Percentiles rank a stretch among this genome's conserved stretches.
Evolutionary conservation across 108 stramenopile species (phyloP).

Genomic region (Cylindrotheca fusiformis): DNA sequence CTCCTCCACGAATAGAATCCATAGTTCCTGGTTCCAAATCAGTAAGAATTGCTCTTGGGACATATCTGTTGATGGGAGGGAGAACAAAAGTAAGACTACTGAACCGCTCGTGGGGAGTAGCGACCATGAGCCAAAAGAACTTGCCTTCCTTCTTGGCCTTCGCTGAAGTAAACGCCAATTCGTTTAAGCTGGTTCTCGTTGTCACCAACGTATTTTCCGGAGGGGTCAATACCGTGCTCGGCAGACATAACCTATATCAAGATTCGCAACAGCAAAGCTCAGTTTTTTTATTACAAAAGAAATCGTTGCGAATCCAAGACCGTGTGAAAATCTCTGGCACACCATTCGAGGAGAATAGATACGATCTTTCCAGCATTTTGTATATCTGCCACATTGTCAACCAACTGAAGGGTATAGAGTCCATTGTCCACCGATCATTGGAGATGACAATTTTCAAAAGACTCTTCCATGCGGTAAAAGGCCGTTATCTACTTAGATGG

Average conservation of each 20-base stretch:
- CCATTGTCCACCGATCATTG: no score
- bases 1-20: slow-evolving; percentile 83
- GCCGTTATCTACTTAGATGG: slow-evolving; percentile 13
- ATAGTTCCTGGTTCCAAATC: slow-evolving; percentile 93
- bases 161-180: slow-evolving; percentile 88
- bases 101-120: background rate
- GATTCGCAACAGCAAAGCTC: no score
- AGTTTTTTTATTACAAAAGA: no score
- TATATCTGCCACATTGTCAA: no score
- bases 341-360: no score
- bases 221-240: slow-evolving; percentile 75
- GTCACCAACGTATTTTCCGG: slow-evolving; percentile 77
- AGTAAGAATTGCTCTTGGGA: slow-evolving; percentile 89
- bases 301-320: no score
- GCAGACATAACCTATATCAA: slow-evolving; percentile 78
- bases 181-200: slow-evolving; percentile 66
- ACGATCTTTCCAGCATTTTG: no score
- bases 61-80: slow-evolving; percentile 46
- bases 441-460: background rate
- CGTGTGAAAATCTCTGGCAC: no score
- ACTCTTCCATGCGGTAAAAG: background rate
- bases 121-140: background rate
- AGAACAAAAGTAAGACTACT: background rate
- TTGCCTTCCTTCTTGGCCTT: slow-evolving; percentile 75
- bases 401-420: no score